Evolutionary conservation across 257 asterid species (phyloP).

Genomic region (Handroanthus guayacan): DNA sequence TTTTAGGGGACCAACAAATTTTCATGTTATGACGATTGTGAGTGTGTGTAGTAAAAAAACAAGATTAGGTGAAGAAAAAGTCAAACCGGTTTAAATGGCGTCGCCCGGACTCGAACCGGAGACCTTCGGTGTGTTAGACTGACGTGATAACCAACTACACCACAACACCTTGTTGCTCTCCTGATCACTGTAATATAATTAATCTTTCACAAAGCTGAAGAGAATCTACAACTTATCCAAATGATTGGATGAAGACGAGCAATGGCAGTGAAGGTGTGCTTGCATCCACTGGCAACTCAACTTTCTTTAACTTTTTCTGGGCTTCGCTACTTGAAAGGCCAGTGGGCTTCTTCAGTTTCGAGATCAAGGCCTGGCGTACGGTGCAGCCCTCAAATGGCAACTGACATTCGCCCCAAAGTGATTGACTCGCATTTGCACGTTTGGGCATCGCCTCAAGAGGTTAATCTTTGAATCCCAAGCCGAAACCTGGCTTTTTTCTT

Average conservation of each 20-base stretch:
- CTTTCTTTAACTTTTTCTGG: conserved; percentile 25
- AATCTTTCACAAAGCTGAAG: neutral
- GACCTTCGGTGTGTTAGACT: conserved; percentile 99
- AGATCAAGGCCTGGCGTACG: conserved; percentile 24
- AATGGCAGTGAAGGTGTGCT: conserved; percentile 40
- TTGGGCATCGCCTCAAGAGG: conserved; percentile 86
- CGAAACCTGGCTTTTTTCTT: neutral
- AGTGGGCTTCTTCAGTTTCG: conserved; percentile 17
- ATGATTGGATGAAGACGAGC: neutral
- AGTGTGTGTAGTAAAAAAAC: too few relatives aligned
- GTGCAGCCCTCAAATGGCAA: conserved; percentile 47
- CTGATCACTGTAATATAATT: too few relatives aligned
- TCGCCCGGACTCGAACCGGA: conserved; percentile 87
- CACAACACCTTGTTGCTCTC: conserved; percentile 60
- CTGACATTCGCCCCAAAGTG: conserved; percentile 42
- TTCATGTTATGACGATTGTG: too few relatives aligned
- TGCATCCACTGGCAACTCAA: conserved; percentile 44
- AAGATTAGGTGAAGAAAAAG: too few relatives aligned
- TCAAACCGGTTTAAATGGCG: conserved; percentile 35
- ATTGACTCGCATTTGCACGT: conserved; percentile 94
- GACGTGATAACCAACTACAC: conserved; percentile 99
- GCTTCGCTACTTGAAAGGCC: conserved; percentile 10
- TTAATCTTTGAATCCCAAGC: conserved; percentile 15
- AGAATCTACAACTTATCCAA: neutral
- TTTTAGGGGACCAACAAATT: too few relatives aligned